These are phyloP conservation scores for Mycena metata DNA, from an alignment of 768 basidiomycete genomes.

Conservation along the genomic window DNA sequence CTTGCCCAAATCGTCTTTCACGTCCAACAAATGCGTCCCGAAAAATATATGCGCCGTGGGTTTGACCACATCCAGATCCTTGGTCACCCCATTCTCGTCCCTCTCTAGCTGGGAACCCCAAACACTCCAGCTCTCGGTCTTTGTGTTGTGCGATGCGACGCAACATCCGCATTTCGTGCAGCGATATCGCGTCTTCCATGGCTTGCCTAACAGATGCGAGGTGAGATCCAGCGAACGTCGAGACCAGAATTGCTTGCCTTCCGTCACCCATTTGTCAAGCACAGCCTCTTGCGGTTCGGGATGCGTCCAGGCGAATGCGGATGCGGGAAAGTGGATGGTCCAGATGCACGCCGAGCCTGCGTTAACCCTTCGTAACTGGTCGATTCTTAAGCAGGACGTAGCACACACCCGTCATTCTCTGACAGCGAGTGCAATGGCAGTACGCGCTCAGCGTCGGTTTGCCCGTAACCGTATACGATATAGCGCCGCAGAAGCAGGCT, in stretches of 20 bases:
- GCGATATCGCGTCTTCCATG: slow-evolving; percentile 72
- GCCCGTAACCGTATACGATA: slow-evolving; percentile 62
- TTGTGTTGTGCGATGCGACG: slow-evolving; percentile 67
- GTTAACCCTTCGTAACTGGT: neutral
- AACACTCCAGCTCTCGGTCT: slow-evolving; percentile 64
- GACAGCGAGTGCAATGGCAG: slow-evolving; percentile 81
- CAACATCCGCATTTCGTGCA: slow-evolving; percentile 73
- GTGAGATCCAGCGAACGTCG: too few species aligned
- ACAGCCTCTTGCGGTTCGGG: slow-evolving; percentile 47
- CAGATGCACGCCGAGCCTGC: slow-evolving; percentile 73
- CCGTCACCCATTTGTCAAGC: slow-evolving; percentile 63
- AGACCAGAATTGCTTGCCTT: slow-evolving; percentile 43
- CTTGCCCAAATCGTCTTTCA: slow-evolving; percentile 69
- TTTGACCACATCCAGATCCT: slow-evolving; percentile 66
- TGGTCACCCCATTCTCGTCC: slow-evolving; percentile 62
- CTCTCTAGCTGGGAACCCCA: slow-evolving; percentile 72
- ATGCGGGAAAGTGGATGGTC: slow-evolving; percentile 67
- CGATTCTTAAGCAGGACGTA: neutral
- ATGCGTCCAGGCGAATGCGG: slow-evolving; percentile 69
- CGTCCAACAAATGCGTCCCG: slow-evolving; percentile 69
- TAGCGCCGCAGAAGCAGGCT: slow-evolving; percentile 70
- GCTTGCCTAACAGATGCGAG: slow-evolving; percentile 42
- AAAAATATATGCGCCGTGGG: slow-evolving; percentile 80
- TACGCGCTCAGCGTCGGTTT: slow-evolving; percentile 69
- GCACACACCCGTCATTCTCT: slow-evolving; percentile 65